Percentiles rank a stretch among this genome's conserved stretches.
phyloP scores from a whole-genome alignment of 2,329 filamentous ascomycete species.

The Pseudogymnoascus sp. region DNA sequence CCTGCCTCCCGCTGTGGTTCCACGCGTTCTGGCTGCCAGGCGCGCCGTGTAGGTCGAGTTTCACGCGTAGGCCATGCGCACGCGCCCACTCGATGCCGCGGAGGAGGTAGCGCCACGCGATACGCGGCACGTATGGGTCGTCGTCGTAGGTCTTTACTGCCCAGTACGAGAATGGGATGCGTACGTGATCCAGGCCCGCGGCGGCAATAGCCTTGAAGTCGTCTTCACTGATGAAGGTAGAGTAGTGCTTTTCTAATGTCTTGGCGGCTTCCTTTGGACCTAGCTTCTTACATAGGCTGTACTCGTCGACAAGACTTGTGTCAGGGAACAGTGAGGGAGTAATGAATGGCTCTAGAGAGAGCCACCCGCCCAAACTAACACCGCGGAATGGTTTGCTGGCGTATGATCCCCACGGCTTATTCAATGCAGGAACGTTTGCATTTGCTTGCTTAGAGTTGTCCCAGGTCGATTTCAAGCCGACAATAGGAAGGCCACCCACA shows the following conservation, averaged over 20 bases:
- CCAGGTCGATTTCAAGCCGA: slow-evolving; percentile 80
- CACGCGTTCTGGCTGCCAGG: slow-evolving; percentile 95
- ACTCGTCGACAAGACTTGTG: slow-evolving; percentile 76
- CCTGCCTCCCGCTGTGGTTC: slow-evolving; percentile 88
- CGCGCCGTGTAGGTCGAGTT: slow-evolving; percentile 85
- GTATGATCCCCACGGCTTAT: slow-evolving; percentile 70
- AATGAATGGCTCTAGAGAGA: slow-evolving; percentile 90
- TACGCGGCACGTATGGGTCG: slow-evolving; percentile 80
- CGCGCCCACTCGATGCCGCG: slow-evolving; percentile 89
- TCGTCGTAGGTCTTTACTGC: slow-evolving; percentile 74
- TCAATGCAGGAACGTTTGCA: slow-evolving; percentile 66
- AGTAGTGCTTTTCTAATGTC: slow-evolving; percentile 81
- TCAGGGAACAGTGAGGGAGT: slow-evolving; percentile 79
- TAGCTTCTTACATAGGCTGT: slow-evolving; percentile 63
- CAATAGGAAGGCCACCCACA: slow-evolving; percentile 77
- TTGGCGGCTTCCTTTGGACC: slow-evolving; percentile 54
- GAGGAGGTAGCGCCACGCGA: slow-evolving; percentile 88
- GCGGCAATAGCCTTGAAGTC: slow-evolving; percentile 77
- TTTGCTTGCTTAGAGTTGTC: slow-evolving; percentile 77
- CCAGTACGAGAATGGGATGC: slow-evolving; percentile 95
- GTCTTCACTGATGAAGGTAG: slow-evolving; percentile 74
- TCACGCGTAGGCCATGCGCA: slow-evolving; percentile 84
- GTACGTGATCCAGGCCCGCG: slow-evolving; percentile 92
- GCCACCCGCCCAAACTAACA: slow-evolving; percentile 90
- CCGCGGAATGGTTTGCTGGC: slow-evolving; percentile 72